Base-by-base conservation (phyloP, 257 asterid species). In the Solanum neorickii region DNA sequence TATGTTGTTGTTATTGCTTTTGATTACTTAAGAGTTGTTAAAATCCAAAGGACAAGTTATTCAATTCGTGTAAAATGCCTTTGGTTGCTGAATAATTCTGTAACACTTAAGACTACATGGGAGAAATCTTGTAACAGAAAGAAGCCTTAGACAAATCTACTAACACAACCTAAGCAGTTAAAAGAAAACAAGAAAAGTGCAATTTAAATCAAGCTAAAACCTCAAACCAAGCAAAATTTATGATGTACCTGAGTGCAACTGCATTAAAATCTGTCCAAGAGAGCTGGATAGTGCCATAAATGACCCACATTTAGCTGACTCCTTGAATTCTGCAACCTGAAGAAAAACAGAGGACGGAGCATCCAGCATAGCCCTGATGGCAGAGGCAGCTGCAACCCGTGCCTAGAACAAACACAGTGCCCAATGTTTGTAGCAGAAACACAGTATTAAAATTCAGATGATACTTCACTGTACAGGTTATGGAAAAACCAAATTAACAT, bases 241-340 rank as follows among this genome's bases (percentile, higher is more conserved):
- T 31, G 46, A 86, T 90, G 86, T 91, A 96, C 99, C 99, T 90
- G 96, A 91, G 93, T 96, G 99, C 76, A 96, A 91, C 89, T 96
- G 98, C 98, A 96, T 92, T 88, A 95, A 91, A 86, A 96, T 95
- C 86, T 96, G 98, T 85, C 99, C 99, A 91, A 96, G 98, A 84
- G 98, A 94, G 86, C 95, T 93, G 88, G 99, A 96, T 87, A 96
- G 96, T 85, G 99, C 90, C 47, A 98, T 96, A 91, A 94, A 96
- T 80, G 99, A 94, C 86, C 97, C 98, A 89, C 91, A 89, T 91
- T 91, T 96, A 82, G 96, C 77, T 86, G 91, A 90, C 84, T 88
- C 98, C 88, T 90, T 94, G 86, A 89, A 94, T 87, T 95, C 99
- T 88, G 99, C 99, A 76, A 96, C 95, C 94, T 96, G 98, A 87